Evolutionary conservation across 352 stramenopile genomes (phyloP), one percentile per base, ranked within the genome.

Genomic region (Globisporangium ultimum): DNA sequence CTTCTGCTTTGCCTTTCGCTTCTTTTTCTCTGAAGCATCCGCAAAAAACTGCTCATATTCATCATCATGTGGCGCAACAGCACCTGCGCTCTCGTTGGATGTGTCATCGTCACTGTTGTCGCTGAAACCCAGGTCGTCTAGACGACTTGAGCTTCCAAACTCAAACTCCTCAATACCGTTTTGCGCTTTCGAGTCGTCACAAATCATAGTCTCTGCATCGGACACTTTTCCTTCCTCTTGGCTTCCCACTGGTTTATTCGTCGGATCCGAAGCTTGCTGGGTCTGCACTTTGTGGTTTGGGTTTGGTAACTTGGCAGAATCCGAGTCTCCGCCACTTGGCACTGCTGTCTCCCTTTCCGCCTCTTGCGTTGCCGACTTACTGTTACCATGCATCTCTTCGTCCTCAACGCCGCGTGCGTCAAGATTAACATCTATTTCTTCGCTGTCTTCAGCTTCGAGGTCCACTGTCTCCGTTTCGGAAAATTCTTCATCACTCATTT

Each of bases 71-170:
- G 53, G 53, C 1, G 51, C 58, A 9, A 20, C 42, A 21, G 53
- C 43, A 14, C 12, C 51, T 21, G 50, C 42, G 3, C 20, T 28
- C 5, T 42, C 55, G n/a, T 59, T 60, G 1, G 51, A 32, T 42
- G 73, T 69, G 34, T 63, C 73, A 18, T 76, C 71, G 38, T 78
- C 62, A 46, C 71, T 78, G 47, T 78, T 68, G 46, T 80, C 53
- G 20, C 59, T 65, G 18, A 65, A 60, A 12, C 59, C 59, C 2
- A 65, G 46, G 38, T 65, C 59, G 1, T 53, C 52, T 55, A 55
- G 43, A 3, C 52, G 48, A 10, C 40, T 53, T 6, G 28, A 36
- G 28, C 24, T 58, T n/a, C 17, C 32, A 42, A 48, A 48, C 20
- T 57, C 51, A 49, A 57, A 59, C 48, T 59, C 53, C 21, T 53